phyloP scores from a whole-genome alignment of 768 basidiomycete genomes.

The Agaricus sinodeliciosus region DNA sequence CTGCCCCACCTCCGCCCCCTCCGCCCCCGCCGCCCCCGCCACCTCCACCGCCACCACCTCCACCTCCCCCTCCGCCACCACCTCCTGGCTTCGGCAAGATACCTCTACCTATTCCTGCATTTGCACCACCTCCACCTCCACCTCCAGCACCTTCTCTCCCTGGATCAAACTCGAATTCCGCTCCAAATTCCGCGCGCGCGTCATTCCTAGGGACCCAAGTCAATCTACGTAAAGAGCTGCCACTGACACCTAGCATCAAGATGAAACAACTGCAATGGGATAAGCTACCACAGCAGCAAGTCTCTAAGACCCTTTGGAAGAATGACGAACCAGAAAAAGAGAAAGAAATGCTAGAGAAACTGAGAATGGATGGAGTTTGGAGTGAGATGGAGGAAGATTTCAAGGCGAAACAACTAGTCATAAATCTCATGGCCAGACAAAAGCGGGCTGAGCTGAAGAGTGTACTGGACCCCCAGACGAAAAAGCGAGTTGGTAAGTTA shows the following conservation, averaged over 20 bases:
- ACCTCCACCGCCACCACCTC: conserved; percentile 20
- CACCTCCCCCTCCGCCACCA: conserved; percentile 30
- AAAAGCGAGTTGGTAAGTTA: conserved; percentile 85
- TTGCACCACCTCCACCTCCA: conserved; percentile 27
- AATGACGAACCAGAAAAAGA: conserved; percentile 64
- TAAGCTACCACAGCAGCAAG: conserved; percentile 87
- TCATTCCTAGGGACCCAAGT: conserved; percentile 58
- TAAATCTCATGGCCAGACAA: conserved; percentile 80
- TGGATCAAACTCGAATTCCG: conserved; percentile 28
- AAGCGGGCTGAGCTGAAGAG: conserved; percentile 87
- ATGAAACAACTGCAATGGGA: conserved; percentile 99
- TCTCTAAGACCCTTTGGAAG: conserved; percentile 82
- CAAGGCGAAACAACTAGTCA: conserved; percentile 91
- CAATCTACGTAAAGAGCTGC: conserved; percentile 76
- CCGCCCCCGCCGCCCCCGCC: conserved; percentile 18
- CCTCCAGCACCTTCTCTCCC: conserved; percentile 14
- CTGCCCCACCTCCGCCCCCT: conserved; percentile 27
- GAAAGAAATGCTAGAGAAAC: conserved; percentile 72
- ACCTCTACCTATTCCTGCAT: conserved; percentile 13
- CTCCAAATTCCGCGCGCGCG: conserved; percentile 44
- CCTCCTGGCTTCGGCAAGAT: conserved; percentile 21
- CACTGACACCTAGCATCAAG: conserved; percentile 78
- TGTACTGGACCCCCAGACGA: conserved; percentile 85
- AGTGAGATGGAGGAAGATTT: conserved; percentile 97
- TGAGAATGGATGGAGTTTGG: conserved; percentile 86